phyloP scores from a whole-genome alignment of 768 basidiomycete species.

The Rhodocollybia butyracea region DNA sequence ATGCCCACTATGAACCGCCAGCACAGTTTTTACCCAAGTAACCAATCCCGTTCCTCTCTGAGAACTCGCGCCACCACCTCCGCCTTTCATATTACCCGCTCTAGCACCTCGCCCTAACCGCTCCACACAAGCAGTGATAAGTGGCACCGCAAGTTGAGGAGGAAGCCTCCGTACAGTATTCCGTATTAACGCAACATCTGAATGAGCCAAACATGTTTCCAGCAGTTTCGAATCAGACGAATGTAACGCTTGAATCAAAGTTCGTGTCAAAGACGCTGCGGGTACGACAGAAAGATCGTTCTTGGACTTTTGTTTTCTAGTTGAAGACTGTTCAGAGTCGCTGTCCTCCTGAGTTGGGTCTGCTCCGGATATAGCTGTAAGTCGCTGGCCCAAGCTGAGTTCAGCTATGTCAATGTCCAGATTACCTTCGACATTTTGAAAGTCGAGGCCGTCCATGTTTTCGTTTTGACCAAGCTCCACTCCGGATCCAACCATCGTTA shows the following conservation, averaged over 20 bases:
- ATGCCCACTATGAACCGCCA: constrained; percentile 85
- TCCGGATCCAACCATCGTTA: constrained; percentile 65
- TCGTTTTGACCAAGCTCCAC: constrained; percentile 60
- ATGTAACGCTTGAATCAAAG: constrained; percentile 93
- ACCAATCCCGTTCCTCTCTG: constrained; percentile 70
- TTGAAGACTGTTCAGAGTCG: constrained; percentile 16
- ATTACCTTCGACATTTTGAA: constrained; percentile 57
- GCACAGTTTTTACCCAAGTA: constrained; percentile 76
- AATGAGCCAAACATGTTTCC: constrained; percentile 84
- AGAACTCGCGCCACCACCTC: constrained; percentile 75
- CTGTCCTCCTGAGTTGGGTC: constrained; percentile 36
- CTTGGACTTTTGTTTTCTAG: constrained; percentile 28
- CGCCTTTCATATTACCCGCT: constrained; percentile 70
- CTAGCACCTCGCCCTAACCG: constrained; percentile 75
- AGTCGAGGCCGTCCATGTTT: constrained; percentile 45
- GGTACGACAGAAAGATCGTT: constrained; percentile 51
- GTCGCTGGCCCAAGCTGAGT: constrained; percentile 85
- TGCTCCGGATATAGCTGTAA: constrained; percentile 67
- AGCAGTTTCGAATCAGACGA: constrained; percentile 87
- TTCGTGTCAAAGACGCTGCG: constrained; percentile 85
- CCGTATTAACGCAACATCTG: constrained; percentile 74
- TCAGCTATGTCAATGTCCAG: constrained; percentile 87
- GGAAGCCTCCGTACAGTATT: constrained; percentile 88
- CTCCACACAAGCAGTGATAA: constrained; percentile 88
- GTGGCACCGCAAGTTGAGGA: constrained; percentile 78